Conservation (phyloP, 2,329 filamentous ascomycete species). For the Paraphaeosphaeria minitans region DNA sequence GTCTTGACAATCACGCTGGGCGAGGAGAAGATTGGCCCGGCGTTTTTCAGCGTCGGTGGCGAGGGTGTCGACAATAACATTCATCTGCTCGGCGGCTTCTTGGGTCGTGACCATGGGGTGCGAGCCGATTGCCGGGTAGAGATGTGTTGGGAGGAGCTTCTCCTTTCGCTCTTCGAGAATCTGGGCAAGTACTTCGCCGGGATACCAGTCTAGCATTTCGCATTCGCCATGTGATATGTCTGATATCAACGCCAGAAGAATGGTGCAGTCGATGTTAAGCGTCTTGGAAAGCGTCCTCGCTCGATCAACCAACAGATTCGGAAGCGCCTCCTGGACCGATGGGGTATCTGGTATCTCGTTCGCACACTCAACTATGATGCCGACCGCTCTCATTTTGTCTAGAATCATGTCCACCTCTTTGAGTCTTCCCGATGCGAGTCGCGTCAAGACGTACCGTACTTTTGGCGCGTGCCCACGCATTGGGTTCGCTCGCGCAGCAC, state of each 20-base stretch:
- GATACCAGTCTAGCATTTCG: constrained; percentile 52
- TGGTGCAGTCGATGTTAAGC: constrained; percentile 69
- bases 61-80: constrained; percentile 46
- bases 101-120: constrained; percentile 68
- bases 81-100: constrained; percentile 69
- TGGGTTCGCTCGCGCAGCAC: constrained; percentile 61
- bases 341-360: constrained; percentile 29
- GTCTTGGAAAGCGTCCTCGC: constrained; percentile 48
- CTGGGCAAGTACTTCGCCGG: constrained; percentile 51
- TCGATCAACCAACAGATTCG: constrained; percentile 46
- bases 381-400: constrained; percentile 59
- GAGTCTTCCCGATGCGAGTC: constrained; percentile 57
- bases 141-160: constrained; percentile 62
- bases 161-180: constrained; percentile 67
- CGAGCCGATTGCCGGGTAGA: constrained; percentile 65
- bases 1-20: constrained; percentile 41
- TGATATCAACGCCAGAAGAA: constrained; percentile 73
- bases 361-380: constrained; percentile 45
- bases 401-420: constrained; percentile 63
- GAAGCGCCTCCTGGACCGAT: constrained; percentile 31
- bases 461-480: constrained; percentile 65
- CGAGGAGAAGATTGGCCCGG: constrained; percentile 65
- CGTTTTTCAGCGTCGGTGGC: constrained; percentile 52
- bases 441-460: constrained; percentile 65
- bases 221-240: constrained; percentile 69